Conservation (phyloP, 2,329 filamentous ascomycete genomes). For the Aspergillus luchuensis region DNA sequence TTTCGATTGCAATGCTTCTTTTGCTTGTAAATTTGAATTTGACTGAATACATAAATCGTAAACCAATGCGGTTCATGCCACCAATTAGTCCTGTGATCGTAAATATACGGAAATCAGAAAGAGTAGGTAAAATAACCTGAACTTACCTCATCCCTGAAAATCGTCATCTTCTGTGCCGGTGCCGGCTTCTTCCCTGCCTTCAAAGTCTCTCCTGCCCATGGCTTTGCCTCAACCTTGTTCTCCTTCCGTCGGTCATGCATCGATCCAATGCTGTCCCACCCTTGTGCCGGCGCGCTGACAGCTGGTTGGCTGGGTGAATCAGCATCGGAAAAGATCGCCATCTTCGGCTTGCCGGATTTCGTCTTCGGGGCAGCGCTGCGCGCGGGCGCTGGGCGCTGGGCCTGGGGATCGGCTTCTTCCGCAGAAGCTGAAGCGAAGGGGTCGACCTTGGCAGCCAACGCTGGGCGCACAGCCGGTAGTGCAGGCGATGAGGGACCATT, state of each 20-base stretch:
- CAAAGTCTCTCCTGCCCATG: slow-evolving; percentile 89
- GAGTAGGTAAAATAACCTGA: slow-evolving; percentile 37
- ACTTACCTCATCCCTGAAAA: slow-evolving; percentile 97
- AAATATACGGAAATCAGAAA: slow-evolving; percentile 67
- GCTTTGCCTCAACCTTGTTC: slow-evolving; percentile 80
- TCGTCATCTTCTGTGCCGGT: slow-evolving; percentile 75
- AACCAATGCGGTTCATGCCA: slow-evolving; percentile 47
- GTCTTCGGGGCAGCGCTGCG: slow-evolving; percentile 53
- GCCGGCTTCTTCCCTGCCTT: slow-evolving; percentile 82
- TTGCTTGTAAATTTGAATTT: slow-evolving; percentile 41
- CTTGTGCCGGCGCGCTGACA: slow-evolving; percentile 61
- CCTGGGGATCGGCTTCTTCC: slow-evolving; percentile 66
- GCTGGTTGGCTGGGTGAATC: slow-evolving; percentile 62
- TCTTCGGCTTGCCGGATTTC: slow-evolving; percentile 74
- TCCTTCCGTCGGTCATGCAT: slow-evolving; percentile 90
- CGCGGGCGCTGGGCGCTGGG: slow-evolving; percentile 55
- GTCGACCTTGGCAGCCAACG: slow-evolving; percentile 80
- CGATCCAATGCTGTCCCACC: slow-evolving; percentile 91
- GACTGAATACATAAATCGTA: slow-evolving; percentile 58
- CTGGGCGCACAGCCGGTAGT: slow-evolving; percentile 77
- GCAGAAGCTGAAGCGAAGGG: slow-evolving; percentile 64
- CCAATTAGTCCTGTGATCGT: slow-evolving; percentile 95
- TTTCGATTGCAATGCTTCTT: slow-evolving; percentile 47
- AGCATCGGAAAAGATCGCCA: slow-evolving; percentile 86
- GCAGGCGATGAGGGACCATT: slow-evolving; percentile 80